A percentile compares a stretch with the other conserved stretches of the same genome.
Conservation (phyloP, 768 basidiomycete species). For the Gloeophyllum trabeum region DNA sequence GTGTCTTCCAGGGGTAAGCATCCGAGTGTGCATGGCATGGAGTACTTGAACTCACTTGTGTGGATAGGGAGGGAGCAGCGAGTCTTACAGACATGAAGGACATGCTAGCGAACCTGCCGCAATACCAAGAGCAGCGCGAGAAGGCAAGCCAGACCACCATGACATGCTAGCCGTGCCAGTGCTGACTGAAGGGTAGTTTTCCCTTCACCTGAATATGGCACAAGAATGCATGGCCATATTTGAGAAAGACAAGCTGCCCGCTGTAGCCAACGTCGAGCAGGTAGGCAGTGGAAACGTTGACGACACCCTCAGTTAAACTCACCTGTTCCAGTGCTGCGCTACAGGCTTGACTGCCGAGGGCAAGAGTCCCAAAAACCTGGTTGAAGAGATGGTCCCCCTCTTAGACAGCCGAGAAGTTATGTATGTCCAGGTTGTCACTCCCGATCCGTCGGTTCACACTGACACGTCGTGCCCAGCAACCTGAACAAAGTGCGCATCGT, state of each 20-base stretch:
- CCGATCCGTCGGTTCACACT: not conserved
- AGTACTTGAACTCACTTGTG: too few relatives aligned
- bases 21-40: not conserved
- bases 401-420: slow-evolving; percentile 79
- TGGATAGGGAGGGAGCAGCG: slow-evolving; percentile 62
- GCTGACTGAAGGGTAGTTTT: slow-evolving; percentile 49
- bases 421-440: slow-evolving; percentile 32
- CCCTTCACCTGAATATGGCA: slow-evolving; percentile 93
- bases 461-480: slow-evolving; percentile 36
- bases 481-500: slow-evolving; percentile 93
- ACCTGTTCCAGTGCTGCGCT: slow-evolving; percentile 65
- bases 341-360: slow-evolving; percentile 89
- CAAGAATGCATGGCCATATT: slow-evolving; percentile 95
- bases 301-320: not conserved
- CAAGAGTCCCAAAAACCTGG: slow-evolving; percentile 86
- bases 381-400: slow-evolving; percentile 98
- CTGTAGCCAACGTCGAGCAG: slow-evolving; percentile 87
- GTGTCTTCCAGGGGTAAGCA: slow-evolving; percentile 81
- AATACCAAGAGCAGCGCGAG: slow-evolving; percentile 92
- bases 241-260: slow-evolving; percentile 74
- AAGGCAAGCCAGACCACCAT: slow-evolving; percentile 38
- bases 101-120: slow-evolving; percentile 90
- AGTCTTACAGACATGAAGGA: slow-evolving; percentile 98
- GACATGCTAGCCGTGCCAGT: not conserved
- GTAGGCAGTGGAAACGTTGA: slow-evolving; percentile 19